Percentiles rank a stretch among this genome's conserved stretches.
phyloP scores from a whole-genome alignment of 1,284 basidiomycete species.

The Cutaneotrichosporon cyanovorans region DNA sequence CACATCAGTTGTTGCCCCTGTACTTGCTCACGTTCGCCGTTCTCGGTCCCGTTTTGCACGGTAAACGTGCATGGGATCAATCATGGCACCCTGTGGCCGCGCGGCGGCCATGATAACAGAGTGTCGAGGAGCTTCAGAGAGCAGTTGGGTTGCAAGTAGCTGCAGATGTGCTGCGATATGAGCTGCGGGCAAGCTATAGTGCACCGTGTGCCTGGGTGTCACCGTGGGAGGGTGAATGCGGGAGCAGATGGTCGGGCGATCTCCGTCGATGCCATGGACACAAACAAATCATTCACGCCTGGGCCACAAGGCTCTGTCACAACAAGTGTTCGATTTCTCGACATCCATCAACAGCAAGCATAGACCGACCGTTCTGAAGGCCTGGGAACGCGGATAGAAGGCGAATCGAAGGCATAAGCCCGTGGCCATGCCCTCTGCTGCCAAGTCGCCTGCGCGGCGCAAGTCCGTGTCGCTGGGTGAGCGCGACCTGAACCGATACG shows the following conservation, averaged over 20 bases:
- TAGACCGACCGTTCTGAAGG: too few relatives aligned
- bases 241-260: too few relatives aligned
- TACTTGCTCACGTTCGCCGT: constrained; percentile 47
- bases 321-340: too few relatives aligned
- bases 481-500: constrained; percentile 21
- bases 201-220: too few relatives aligned
- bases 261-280: background rate
- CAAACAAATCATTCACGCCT: constrained; percentile 12
- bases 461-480: constrained; percentile 27
- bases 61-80: constrained; percentile 66
- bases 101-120: constrained; percentile 12
- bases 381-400: too few relatives aligned
- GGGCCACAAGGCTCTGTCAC: background rate
- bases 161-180: too few relatives aligned
- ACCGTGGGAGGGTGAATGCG: too few relatives aligned
- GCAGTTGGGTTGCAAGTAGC: too few relatives aligned
- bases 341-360: background rate
- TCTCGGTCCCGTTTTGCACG: constrained; percentile 65
- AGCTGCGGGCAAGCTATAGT: too few relatives aligned
- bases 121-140: too few relatives aligned
- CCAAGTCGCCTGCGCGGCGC: constrained; percentile 19
- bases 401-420: background rate
- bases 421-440: background rate
- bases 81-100: constrained; percentile 17
- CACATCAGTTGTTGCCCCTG: background rate